phyloP scores from a whole-genome alignment of 257 asterid species.

The Nicotiana otophora region DNA sequence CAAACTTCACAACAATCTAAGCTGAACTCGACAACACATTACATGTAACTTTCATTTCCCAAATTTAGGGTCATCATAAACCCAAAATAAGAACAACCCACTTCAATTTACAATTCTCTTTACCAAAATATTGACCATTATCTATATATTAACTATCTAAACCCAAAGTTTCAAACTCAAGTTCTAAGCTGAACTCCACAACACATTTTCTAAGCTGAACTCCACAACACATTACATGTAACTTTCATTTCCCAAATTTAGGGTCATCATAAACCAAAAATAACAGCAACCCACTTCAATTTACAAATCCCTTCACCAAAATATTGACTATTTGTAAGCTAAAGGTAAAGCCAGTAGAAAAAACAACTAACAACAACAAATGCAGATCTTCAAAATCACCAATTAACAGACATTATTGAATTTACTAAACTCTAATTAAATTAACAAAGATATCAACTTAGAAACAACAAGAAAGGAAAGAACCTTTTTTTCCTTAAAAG shows the following conservation, averaged over 20 bases:
- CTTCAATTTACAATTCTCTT: neutral
- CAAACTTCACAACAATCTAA: conserved; percentile 9
- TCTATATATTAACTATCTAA: neutral
- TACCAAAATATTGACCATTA: neutral
- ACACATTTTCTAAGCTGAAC: neutral
- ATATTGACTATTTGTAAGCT: neutral
- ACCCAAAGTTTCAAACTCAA: conserved; percentile 4
- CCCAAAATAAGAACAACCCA: neutral
- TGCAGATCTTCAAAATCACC: conserved; percentile 29
- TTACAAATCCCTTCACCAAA: neutral
- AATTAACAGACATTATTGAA: neutral
- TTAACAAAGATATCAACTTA: neutral
- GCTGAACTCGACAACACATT: conserved; percentile 6
- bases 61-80: neutral
- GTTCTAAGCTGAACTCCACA: neutral
- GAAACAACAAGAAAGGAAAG: neutral
- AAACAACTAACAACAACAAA: conserved; percentile 19
- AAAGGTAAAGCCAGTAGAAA: conserved; percentile 6
- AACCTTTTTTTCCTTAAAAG: neutral
- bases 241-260: neutral
- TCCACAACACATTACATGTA: neutral
- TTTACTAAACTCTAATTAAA: conserved; percentile 11
- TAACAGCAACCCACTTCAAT: neutral
- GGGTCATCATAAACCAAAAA: neutral
- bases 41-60: neutral